Base-by-base conservation (phyloP, 2,329 filamentous ascomycete species). In the Phialemoniopsis sp. region DNA sequence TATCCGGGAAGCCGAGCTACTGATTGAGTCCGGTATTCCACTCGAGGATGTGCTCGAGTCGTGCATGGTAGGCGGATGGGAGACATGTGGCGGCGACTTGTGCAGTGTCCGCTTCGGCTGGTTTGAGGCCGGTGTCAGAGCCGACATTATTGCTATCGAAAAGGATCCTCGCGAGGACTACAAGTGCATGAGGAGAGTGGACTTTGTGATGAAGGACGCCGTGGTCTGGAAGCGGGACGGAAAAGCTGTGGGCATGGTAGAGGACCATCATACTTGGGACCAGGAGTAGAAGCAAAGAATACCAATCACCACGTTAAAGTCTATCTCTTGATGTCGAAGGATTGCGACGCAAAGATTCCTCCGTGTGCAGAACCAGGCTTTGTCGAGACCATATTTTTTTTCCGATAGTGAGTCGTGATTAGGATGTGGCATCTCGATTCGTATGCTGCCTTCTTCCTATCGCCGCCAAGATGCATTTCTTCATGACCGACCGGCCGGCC, bases 201-300 rank as follows among this genome's bases (percentile, higher is more conserved):
- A 52, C 38, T 77, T 77, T 50, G 74, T 78, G 14, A 78, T 79
- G 73, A 79, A 78, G 50, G 73, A 79, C 48, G 73, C 62, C 1
- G 61, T 50, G 36, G 57, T 77, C 8, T 77, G 70, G 62, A 76
- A 74, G 50, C 39, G 48, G 29, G 51, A 56, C 6, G 57, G 60
- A 3, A 44, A 43, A 19, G 41, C 57, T 7, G 45, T 53, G 8
- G 49, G 43, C 32, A 49, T 53, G 48, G 34, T 36, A 16, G 34
- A 36, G 4, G 34, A 36, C 15, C 9, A 16, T 19, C 21, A 36
- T 26, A 19, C 21, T 4, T 36, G 34, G 34, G 34, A 36, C 34
- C 26, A 8, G 34, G 21, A 36, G 10, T 36, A 36, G 14, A 15
- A 29, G 28, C 28, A n/a, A n/a, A n/a, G n/a, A n/a, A n/a, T n/a